These are phyloP conservation scores for Monoraphidium neglectum DNA, from an alignment of 139 green algal genomes.

Conservation along the genomic window DNA sequence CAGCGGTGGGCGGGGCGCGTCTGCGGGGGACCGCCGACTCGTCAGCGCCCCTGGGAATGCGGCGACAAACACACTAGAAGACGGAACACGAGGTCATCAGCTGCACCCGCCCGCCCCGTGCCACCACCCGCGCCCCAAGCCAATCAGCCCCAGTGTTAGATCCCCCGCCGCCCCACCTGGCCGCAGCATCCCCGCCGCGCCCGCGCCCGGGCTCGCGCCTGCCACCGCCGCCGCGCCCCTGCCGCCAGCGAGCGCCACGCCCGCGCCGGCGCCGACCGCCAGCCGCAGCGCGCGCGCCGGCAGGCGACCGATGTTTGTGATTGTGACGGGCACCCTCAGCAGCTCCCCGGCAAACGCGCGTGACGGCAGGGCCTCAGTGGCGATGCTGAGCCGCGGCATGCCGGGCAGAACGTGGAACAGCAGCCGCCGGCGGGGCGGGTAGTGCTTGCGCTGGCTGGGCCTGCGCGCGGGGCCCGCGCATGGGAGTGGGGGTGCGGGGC, in stretches of 20 bases:
- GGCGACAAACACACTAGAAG: no score
- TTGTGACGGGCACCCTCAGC: constrained; percentile 12
- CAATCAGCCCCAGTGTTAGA: no score
- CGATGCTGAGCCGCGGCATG: constrained; percentile 66
- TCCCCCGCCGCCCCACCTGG: no score
- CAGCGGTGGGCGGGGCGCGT: not conserved
- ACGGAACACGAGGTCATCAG: no score
- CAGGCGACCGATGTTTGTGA: not conserved
- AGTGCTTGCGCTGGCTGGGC: constrained; percentile 42
- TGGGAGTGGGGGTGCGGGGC: no score
- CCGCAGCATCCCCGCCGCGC: not conserved
- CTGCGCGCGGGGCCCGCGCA: not conserved
- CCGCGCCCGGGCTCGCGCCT: not conserved
- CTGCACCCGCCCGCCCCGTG: no score
- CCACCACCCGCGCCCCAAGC: no score
- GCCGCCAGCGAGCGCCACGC: not conserved
- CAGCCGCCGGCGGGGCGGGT: constrained; percentile 47
- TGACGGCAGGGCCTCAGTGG: constrained; percentile 33
- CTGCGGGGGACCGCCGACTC: not conserved
- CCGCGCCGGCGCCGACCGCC: not conserved
- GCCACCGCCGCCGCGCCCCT: not conserved
- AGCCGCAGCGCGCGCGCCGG: not conserved
- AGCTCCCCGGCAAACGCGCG: constrained; percentile 49
- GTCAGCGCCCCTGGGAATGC: no score
- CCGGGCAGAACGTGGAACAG: constrained; percentile 56